Conservation (phyloP, 805 yeast genomes). For the Kazachstania bromeliacearum region DNA sequence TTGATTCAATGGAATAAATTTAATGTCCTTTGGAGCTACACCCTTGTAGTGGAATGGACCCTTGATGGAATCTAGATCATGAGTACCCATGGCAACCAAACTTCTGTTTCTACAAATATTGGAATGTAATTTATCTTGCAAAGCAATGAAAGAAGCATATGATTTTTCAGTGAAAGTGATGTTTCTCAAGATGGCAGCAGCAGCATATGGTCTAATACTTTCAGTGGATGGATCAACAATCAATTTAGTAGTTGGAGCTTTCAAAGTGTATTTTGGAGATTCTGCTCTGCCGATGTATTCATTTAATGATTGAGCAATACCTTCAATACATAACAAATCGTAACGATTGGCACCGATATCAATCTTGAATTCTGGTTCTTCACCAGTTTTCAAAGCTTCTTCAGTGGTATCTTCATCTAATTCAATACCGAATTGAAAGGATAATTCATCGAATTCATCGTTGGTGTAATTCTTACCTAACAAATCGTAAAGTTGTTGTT, state of each 20-base stretch:
- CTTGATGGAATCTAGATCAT: conserved; percentile 71
- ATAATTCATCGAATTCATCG: conserved; percentile 90
- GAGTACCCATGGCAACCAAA: conserved; percentile 97
- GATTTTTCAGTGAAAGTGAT: conserved; percentile 72
- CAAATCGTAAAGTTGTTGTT: conserved; percentile 78
- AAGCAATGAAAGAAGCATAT: conserved; percentile 88
- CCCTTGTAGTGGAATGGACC: conserved; percentile 88
- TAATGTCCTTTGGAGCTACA: conserved; percentile 63
- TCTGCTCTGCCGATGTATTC: conserved; percentile 67
- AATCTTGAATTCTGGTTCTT: conserved; percentile 87
- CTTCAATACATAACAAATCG: conserved; percentile 96
- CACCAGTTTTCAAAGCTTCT: conserved; percentile 33
- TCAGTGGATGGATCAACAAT: conserved; percentile 69
- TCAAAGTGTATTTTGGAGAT: conserved; percentile 59
- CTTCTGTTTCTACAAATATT: conserved; percentile 96
- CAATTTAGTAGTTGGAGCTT: conserved; percentile 55
- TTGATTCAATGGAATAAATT: conserved; percentile 70
- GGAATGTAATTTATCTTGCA: conserved; percentile 93
- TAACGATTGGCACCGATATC: conserved; percentile 98
- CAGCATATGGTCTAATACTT: conserved; percentile 81
- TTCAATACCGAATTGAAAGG: conserved; percentile 96
- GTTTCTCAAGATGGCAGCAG: conserved; percentile 86
- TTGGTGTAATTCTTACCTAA: conserved; percentile 66
- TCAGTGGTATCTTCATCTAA: conserved; percentile 95
- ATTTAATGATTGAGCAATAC: conserved; percentile 89